Evolutionary conservation across 257 asterid genomes (phyloP).

Genomic region (Euphrasia confusa): DNA sequence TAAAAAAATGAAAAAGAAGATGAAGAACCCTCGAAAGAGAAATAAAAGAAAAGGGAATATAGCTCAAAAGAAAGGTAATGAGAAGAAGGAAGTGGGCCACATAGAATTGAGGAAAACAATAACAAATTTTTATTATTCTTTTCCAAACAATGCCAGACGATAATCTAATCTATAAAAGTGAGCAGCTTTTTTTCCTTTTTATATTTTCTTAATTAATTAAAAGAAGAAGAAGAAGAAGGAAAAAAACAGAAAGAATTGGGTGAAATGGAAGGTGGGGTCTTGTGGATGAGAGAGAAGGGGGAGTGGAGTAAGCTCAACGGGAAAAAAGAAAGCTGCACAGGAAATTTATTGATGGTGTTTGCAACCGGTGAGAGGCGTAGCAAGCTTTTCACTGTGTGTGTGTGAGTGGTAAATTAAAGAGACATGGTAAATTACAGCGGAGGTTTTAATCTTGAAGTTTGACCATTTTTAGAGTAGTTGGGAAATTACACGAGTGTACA

Average conservation of each 20-base stretch:
- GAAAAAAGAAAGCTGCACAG: conserved; percentile 38
- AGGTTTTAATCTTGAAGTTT: no score
- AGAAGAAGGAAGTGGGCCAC: conserved; percentile 59
- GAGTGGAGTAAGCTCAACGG: conserved; percentile 29
- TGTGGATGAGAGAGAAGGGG: conserved; percentile 23
- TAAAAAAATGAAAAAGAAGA: conserved; percentile 35
- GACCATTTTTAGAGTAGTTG: no score
- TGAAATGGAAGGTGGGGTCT: conserved; percentile 8
- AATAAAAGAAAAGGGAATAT: conserved; percentile 20
- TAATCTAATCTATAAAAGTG: conserved; percentile 38
- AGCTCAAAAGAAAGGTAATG: conserved; percentile 29
- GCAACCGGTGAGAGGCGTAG: not conserved
- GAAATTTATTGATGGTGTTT: not conserved
- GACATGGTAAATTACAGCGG: no score
- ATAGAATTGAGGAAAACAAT: conserved; percentile 18
- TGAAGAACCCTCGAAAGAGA: conserved; percentile 31
- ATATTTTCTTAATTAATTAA: conserved; percentile 14
- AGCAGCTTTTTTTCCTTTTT: not conserved
- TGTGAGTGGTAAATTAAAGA: no score
- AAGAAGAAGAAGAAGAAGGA: no score
- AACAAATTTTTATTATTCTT: not conserved
- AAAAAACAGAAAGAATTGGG: not conserved
- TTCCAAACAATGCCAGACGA: conserved; percentile 48
- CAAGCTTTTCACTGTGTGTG: not conserved
- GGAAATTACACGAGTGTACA: no score